These are phyloP conservation scores for Lactuca sativa DNA, from an alignment of 129 eudicot species.

Conservation along the genomic window DNA sequence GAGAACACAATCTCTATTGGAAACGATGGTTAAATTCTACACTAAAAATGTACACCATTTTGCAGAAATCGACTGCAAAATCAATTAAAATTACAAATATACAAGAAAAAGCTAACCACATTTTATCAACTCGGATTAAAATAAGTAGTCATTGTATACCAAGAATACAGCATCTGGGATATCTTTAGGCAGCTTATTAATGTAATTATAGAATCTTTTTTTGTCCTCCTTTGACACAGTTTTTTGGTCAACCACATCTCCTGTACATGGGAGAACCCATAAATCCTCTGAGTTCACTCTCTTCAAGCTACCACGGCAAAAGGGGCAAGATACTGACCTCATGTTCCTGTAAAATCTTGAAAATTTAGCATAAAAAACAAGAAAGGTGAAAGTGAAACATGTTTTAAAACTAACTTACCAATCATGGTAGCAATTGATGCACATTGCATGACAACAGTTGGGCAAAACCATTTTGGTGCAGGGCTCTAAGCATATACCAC, in stretches of 20 bases:
- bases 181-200: slow-evolving; percentile 62
- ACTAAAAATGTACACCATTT: slow-evolving; percentile 21
- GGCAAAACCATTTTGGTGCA: slow-evolving; percentile 75
- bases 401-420: slow-evolving; percentile 50
- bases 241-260: slow-evolving; percentile 60
- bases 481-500: slow-evolving; percentile 86
- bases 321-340: slow-evolving; percentile 75
- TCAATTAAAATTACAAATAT: slow-evolving; percentile 14
- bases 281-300: slow-evolving; percentile 68
- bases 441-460: slow-evolving; percentile 72
- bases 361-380: slow-evolving; percentile 25
- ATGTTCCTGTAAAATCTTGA: slow-evolving; percentile 46
- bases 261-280: slow-evolving; percentile 62
- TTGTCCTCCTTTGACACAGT: slow-evolving; percentile 54
- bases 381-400: background rate
- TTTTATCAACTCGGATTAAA: slow-evolving; percentile 34
- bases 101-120: slow-evolving; percentile 26
- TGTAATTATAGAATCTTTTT: slow-evolving; percentile 54
- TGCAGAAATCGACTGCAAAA: slow-evolving; percentile 32
- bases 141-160: slow-evolving; percentile 57
- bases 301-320: slow-evolving; percentile 73
- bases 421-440: slow-evolving; percentile 76
- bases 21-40: slow-evolving; percentile 19
- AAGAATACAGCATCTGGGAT: slow-evolving; percentile 59
- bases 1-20: slow-evolving; percentile 13